These are phyloP conservation scores for Aspergillus costaricaensis DNA, from an alignment of 2,329 filamentous ascomycete species.

Conservation along the genomic window DNA sequence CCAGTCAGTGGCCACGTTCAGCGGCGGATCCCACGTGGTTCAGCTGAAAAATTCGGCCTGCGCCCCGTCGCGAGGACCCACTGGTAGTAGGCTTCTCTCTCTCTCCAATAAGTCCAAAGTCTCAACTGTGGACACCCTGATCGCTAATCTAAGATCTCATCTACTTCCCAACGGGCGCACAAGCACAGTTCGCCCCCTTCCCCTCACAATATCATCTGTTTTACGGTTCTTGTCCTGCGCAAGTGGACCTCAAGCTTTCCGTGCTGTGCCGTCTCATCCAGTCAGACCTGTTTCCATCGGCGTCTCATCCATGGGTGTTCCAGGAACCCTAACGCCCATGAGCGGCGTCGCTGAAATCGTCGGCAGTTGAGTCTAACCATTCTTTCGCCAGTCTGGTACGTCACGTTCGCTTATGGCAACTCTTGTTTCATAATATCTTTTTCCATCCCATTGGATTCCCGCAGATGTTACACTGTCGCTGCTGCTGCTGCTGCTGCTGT, in stretches of 20 bases:
- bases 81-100: too few relatives aligned
- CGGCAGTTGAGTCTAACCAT: not conserved
- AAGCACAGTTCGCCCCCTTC: too few relatives aligned
- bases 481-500: not conserved
- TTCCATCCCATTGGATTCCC: not conserved
- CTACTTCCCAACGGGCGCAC: too few relatives aligned
- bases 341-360: not conserved
- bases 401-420: not conserved
- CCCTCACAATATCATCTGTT: not conserved
- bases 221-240: not conserved
- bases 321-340: not conserved
- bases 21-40: too few relatives aligned
- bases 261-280: not conserved
- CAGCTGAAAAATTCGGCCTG: too few relatives aligned
- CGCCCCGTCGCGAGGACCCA: too few relatives aligned
- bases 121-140: too few relatives aligned
- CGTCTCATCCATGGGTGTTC: not conserved
- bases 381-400: not conserved
- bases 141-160: too few relatives aligned
- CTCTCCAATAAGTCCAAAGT: too few relatives aligned
- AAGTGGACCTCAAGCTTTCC: not conserved
- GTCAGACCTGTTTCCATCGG: not conserved
- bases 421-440: not conserved
- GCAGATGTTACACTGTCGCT: too few relatives aligned
- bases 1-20: too few relatives aligned